phyloP scores from a whole-genome alignment of 805 yeast species.

The Pichia paraexigua region DNA sequence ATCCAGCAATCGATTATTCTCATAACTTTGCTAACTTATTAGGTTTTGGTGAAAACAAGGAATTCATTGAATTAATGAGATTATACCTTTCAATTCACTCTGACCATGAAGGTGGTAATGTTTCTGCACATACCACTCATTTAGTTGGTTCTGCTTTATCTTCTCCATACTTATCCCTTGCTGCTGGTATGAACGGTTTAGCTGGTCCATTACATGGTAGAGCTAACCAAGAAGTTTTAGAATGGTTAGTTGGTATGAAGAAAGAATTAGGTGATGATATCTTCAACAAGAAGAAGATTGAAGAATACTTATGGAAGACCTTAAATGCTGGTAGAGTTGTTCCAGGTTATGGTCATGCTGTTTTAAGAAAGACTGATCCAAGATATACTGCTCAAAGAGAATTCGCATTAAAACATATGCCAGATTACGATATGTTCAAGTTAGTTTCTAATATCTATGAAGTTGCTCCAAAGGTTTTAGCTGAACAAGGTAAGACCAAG shows the following conservation, averaged over 20 bases:
- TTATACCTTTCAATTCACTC: constrained; percentile 75
- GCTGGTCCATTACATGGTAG: constrained; percentile 88
- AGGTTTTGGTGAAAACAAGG: constrained; percentile 53
- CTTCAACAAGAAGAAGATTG: constrained; percentile 58
- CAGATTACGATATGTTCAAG: constrained; percentile 72
- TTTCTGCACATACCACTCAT: constrained; percentile 81
- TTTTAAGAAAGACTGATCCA: constrained; percentile 82
- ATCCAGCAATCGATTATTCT: constrained; percentile 56
- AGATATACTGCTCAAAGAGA: constrained; percentile 81
- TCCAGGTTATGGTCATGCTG: constrained; percentile 88
- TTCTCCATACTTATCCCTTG: constrained; percentile 67
- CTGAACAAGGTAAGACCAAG: constrained; percentile 83
- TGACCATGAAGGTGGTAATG: constrained; percentile 89
- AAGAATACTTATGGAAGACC: constrained; percentile 71
- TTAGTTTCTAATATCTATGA: constrained; percentile 70
- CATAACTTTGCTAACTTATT: constrained; percentile 52
- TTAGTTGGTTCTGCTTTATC: constrained; percentile 77
- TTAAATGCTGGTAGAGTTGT: constrained; percentile 77
- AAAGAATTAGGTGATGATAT: constrained; percentile 59
- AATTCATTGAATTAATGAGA: constrained; percentile 73
- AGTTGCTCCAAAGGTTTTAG: constrained; percentile 75
- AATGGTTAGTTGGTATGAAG: constrained; percentile 65
- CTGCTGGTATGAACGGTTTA: constrained; percentile 79
- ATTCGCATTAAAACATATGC: constrained; percentile 67
- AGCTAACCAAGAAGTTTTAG: constrained; percentile 82